Percentiles rank a stretch among this genome's conserved stretches.
These are phyloP conservation scores for Knufia petricola DNA, from an alignment of 2,329 filamentous ascomycete species.

Conservation along the genomic window DNA sequence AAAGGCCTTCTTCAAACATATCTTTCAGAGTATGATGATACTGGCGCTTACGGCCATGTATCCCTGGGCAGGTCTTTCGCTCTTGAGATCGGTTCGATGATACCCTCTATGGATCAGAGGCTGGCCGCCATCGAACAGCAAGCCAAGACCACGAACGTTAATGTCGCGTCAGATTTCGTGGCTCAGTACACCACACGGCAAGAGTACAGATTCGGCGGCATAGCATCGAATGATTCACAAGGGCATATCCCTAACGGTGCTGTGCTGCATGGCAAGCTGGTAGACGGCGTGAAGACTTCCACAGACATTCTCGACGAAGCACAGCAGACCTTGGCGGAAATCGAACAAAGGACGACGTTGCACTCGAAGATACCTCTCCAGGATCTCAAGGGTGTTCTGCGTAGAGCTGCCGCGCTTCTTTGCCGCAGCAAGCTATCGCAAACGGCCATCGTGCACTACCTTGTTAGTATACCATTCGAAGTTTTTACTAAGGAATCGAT, in stretches of 20 bases:
- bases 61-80: conserved; percentile 91
- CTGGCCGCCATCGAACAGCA: conserved; percentile 70
- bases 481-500: conserved; percentile 93
- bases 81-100: conserved; percentile 77
- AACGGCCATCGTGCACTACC: conserved; percentile 69
- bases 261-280: conserved; percentile 32
- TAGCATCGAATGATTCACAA: conserved; percentile 31
- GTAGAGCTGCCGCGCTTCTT: conserved; percentile 74
- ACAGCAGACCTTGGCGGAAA: conserved; percentile 54
- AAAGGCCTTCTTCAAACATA: conserved; percentile 93
- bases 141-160: conserved; percentile 60
- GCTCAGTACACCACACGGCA: conserved; percentile 95
- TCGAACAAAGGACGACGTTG: conserved; percentile 61
- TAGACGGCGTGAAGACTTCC: conserved; percentile 2
- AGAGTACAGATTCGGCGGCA: conserved; percentile 83
- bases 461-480: conserved; percentile 86
- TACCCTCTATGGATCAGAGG: conserved; percentile 77
- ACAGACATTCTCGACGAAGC: conserved; percentile 38
- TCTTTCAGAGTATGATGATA: conserved; percentile 86
- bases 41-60: conserved; percentile 81
- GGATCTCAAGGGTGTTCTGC: conserved; percentile 71
- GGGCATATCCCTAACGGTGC: conserved; percentile 42
- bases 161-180: conserved; percentile 90
- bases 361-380: conserved; percentile 60
- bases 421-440: conserved; percentile 69